Percentiles rank a stretch among this genome's conserved stretches.
Conservation (phyloP, 75 land plant genomes). For the Sequoiadendron giganteum region DNA sequence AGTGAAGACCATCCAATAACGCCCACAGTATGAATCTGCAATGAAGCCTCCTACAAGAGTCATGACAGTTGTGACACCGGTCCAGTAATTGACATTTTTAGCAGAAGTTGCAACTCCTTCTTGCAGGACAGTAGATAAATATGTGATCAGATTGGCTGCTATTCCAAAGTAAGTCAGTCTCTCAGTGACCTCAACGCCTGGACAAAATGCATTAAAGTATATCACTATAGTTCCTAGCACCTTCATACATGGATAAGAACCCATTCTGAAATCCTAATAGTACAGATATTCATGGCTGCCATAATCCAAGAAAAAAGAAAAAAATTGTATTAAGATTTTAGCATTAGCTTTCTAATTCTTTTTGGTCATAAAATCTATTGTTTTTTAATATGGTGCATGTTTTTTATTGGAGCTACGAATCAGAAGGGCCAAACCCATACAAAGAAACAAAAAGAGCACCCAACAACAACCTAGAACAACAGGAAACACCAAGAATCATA, state of each 20-base stretch:
- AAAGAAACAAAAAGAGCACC: too few species aligned
- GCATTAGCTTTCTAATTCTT: too few species aligned
- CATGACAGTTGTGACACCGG: slow-evolving; percentile 63
- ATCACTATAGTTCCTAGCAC: not conserved
- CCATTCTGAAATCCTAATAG: too few species aligned
- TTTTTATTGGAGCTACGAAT: too few species aligned
- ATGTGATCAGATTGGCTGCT: slow-evolving; percentile 68
- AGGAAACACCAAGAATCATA: too few species aligned
- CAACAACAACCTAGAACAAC: too few species aligned
- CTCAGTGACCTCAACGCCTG: slow-evolving; percentile 84
- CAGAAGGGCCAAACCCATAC: too few species aligned
- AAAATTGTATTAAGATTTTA: too few species aligned
- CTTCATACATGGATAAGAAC: not conserved
- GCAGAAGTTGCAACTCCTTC: slow-evolving; percentile 67
- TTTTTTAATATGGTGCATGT: too few species aligned
- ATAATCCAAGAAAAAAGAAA: too few species aligned
- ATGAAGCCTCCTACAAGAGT: slow-evolving; percentile 86
- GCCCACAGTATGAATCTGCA: slow-evolving; percentile 86
- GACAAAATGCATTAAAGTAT: not conserved
- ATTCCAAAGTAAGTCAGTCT: slow-evolving; percentile 76
- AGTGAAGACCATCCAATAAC: slow-evolving; percentile 61
- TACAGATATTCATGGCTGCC: too few species aligned
- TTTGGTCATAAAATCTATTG: too few species aligned
- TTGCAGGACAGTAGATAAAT: slow-evolving; percentile 66
- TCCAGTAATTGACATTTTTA: slow-evolving; percentile 72